phyloP scores from a whole-genome alignment of 441 rosid species.

The Jatropha podagrica region DNA sequence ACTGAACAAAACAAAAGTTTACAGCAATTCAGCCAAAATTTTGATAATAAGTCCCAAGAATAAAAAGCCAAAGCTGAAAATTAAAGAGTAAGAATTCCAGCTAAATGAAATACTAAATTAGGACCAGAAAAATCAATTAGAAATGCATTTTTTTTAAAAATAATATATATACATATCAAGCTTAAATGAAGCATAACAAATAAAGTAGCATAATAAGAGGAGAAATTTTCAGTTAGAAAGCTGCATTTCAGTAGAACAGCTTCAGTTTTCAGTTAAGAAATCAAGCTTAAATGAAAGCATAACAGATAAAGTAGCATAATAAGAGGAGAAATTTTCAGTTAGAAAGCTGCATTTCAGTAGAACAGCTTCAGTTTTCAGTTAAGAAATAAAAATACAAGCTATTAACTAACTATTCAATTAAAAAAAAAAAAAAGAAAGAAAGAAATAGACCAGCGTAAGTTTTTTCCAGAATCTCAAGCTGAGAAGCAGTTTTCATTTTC shows the following conservation, averaged over 20 bases:
- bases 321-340: not conserved
- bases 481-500: conserved; percentile 94
- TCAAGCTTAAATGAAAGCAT: not conserved
- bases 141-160: too few species aligned
- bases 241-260: conserved; percentile 11
- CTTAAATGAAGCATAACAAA: not conserved
- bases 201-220: not conserved
- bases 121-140: too few species aligned
- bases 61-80: not conserved
- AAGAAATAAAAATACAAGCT: not conserved
- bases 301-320: not conserved
- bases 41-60: not conserved
- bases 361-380: too few species aligned
- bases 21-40: conserved; percentile 6
- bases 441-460: conserved; percentile 62
- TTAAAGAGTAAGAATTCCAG: not conserved
- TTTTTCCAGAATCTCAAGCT: conserved; percentile 77
- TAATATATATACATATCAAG: not conserved
- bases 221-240: not conserved
- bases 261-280: not conserved
- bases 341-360: conserved; percentile 14
- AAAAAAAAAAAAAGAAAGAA: not conserved
- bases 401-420: not conserved
- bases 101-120: not conserved
- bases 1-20: conserved; percentile 38